A percentile compares a stretch with the other conserved stretches of the same genome.
Conservation (phyloP, 164 flowering plant genomes). For the Aristolochia fimbriata region DNA sequence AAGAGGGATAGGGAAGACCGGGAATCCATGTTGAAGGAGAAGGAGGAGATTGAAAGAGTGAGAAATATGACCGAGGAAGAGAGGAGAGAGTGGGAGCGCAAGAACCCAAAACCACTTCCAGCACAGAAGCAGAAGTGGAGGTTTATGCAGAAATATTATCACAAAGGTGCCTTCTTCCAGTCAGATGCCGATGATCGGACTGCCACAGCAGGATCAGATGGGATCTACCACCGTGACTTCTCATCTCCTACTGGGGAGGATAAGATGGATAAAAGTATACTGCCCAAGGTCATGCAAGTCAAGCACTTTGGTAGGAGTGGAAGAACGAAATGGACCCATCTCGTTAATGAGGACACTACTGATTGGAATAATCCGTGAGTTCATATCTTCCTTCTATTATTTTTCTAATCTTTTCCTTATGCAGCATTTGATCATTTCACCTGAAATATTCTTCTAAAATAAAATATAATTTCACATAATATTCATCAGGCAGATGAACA, state of each 20-base stretch:
- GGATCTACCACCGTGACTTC: constrained; percentile 60
- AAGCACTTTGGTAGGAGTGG: constrained; percentile 98
- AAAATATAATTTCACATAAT: not conserved
- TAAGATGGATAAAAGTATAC: constrained; percentile 70
- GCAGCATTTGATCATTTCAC: not conserved
- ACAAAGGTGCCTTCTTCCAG: constrained; percentile 95
- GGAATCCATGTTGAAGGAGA: constrained; percentile 74
- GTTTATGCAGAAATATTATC: constrained; percentile 95
- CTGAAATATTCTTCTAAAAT: not conserved
- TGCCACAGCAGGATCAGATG: constrained; percentile 43
- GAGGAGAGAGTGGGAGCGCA: constrained; percentile 89
- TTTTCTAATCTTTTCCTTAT: not conserved
- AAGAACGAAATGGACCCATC: constrained; percentile 94
- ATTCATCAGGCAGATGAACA: not conserved
- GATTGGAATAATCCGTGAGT: constrained; percentile 93
- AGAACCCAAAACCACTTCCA: constrained; percentile 60
- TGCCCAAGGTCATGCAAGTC: constrained; percentile 95
- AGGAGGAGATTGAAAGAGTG: constrained; percentile 83
- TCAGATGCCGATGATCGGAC: constrained; percentile 40
- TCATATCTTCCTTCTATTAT: not conserved
- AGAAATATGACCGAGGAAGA: constrained; percentile 93
- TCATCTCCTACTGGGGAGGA: constrained; percentile 93
- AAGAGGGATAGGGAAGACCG: constrained; percentile 83
- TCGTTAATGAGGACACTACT: constrained; percentile 93
- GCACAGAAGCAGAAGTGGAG: constrained; percentile 71